A percentile compares a stretch with the other conserved stretches of the same genome.
These are phyloP conservation scores for Pseudogymnoascus pannorum DNA, from an alignment of 2,329 filamentous ascomycete genomes.

Conservation along the genomic window DNA sequence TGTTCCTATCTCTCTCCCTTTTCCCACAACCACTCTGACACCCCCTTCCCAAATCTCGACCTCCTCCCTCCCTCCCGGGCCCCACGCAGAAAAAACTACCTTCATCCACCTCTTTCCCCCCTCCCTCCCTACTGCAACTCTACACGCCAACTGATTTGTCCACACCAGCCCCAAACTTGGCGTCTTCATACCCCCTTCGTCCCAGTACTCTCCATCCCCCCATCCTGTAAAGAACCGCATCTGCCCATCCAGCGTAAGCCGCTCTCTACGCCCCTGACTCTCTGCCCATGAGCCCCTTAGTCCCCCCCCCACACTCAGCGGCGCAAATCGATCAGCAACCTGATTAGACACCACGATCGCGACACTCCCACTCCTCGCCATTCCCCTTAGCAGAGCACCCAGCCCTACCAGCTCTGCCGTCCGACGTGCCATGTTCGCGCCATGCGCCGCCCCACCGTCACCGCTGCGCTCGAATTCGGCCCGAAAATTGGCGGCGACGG, in stretches of 20 bases:
- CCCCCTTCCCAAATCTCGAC: constrained; percentile 71
- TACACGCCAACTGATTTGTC: constrained; percentile 79
- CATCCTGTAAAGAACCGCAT: constrained; percentile 94
- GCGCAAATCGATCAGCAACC: constrained; percentile 75
- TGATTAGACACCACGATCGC: constrained; percentile 93
- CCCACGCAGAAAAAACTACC: constrained; percentile 81
- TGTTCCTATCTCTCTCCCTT: not conserved
- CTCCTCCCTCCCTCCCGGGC: constrained; percentile 48
- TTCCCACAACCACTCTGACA: constrained; percentile 30
- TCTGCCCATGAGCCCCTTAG: constrained; percentile 29
- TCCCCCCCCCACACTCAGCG: constrained; percentile 17
- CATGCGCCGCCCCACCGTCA: constrained; percentile 31
- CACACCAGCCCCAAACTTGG: constrained; percentile 83
- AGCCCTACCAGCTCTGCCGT: constrained; percentile 70
- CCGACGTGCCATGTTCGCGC: constrained; percentile 63
- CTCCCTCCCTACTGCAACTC: constrained; percentile 66
- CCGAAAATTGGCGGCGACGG: constrained; percentile 90
- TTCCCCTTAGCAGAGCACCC: constrained; percentile 64
- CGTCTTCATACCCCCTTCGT: constrained; percentile 58
- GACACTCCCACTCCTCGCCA: constrained; percentile 67
- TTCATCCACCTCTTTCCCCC: constrained; percentile 74
- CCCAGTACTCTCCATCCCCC: constrained; percentile 58
- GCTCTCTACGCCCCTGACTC: constrained; percentile 28
- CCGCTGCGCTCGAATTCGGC: constrained; percentile 68
- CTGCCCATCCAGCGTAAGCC: constrained; percentile 73